Evolutionary conservation across 148 eudicot species (phyloP).

Genomic region (Talinum fruticosum): DNA sequence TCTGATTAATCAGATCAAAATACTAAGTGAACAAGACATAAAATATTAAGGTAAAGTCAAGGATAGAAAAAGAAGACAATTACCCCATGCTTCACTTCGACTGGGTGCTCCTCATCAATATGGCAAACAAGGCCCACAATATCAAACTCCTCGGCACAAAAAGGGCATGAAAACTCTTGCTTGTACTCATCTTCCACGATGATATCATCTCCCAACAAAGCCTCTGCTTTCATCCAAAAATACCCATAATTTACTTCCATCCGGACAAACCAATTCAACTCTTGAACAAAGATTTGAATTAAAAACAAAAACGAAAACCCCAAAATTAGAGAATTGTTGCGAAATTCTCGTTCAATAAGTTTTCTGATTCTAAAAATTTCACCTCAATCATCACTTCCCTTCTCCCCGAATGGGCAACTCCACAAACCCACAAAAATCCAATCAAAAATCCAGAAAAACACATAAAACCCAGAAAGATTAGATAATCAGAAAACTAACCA

Average conservation of each 20-base stretch:
- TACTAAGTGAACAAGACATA: background rate
- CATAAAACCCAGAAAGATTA: conserved; percentile 2
- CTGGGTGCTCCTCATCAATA: conserved; percentile 80
- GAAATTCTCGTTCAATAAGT: no score
- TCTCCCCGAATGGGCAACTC: background rate
- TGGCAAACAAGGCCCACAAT: conserved; percentile 92
- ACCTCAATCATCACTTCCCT: conserved; percentile 2
- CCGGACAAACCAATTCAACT: background rate
- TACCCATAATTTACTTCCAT: background rate
- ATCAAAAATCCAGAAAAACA: background rate
- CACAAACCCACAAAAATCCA: background rate
- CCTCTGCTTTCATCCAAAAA: conserved; percentile 40
- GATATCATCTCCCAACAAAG: conserved; percentile 49
- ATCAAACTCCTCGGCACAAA: conserved; percentile 87
- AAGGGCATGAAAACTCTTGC: conserved; percentile 83
- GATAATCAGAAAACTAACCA: conserved; percentile 29
- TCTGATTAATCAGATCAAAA: background rate
- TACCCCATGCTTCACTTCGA: conserved; percentile 91
- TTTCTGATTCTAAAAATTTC: conserved; percentile 5
- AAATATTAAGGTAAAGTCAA: background rate
- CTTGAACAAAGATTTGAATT: no score
- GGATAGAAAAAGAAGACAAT: background rate
- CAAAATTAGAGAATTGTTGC: no score
- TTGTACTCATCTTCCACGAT: conserved; percentile 65
- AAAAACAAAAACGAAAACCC: background rate